Evolutionary conservation across 1,139 yeast species (phyloP).

Genomic region (Zygosaccharomyces pseudobailii): DNA sequence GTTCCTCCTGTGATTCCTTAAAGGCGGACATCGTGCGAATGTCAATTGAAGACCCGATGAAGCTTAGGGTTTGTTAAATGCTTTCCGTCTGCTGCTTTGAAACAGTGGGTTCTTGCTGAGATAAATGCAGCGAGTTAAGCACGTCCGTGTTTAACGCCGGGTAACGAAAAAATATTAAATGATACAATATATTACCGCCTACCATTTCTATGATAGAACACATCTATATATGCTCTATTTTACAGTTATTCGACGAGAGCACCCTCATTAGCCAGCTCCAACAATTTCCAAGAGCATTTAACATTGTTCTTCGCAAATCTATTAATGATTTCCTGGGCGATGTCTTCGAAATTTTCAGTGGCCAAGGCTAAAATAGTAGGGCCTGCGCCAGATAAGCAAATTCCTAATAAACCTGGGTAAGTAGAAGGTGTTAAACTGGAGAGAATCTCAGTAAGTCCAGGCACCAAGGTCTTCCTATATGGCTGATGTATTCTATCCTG

Average conservation of each 20-base stretch:
- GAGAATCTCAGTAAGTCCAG: conserved; percentile 81
- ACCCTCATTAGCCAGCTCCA: conserved; percentile 86
- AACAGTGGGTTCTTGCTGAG: background rate
- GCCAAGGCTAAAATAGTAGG: conserved; percentile 95
- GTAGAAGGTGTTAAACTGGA: conserved; percentile 75
- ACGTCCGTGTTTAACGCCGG: background rate
- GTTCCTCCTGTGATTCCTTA: conserved; percentile 15
- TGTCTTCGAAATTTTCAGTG: conserved; percentile 77
- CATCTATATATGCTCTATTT: background rate
- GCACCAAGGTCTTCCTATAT: conserved; percentile 82
- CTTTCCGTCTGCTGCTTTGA: background rate
- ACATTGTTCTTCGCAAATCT: conserved; percentile 66
- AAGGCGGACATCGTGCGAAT: conserved; percentile 8
- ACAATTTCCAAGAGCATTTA: conserved; percentile 72
- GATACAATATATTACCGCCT: background rate
- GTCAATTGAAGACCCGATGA: background rate
- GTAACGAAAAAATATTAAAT: background rate
- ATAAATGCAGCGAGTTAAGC: background rate
- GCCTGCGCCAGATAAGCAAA: conserved; percentile 96
- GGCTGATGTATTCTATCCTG: conserved; percentile 96
- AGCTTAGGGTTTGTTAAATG: background rate
- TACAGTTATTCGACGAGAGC: conserved; percentile 43
- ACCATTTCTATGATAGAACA: background rate
- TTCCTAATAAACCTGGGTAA: conserved; percentile 83
- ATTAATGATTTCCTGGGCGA: conserved; percentile 68